Base-by-base conservation (phyloP, 2,329 filamentous ascomycete species). In the Colletotrichum phormii region DNA sequence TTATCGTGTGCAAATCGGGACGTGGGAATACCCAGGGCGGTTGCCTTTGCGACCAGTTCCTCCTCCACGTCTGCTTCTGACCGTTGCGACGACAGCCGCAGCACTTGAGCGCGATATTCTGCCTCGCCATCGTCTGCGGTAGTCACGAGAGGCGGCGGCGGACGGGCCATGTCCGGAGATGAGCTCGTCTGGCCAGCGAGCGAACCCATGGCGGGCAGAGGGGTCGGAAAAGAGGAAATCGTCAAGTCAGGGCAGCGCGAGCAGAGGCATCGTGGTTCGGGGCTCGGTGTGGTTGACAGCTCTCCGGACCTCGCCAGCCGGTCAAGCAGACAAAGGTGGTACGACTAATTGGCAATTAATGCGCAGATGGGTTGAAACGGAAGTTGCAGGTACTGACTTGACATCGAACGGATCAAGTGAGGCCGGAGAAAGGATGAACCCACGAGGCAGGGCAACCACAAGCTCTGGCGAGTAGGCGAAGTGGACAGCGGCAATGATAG, bases 41-140 rank as follows among this genome's bases (percentile, higher is more conserved):
- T 72, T 13, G 84, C 84, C 74, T 78, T 82, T 55, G 75, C 75
- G n/a, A 80, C 67, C 62, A 86, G 75, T 42, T 78, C 76, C 53
- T 80, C 66, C 58, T 87, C 85, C 26, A 85, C 70, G 49, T 83
- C 80, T 8, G 77, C 77, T 75, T 87, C 86, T 9, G 82, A 81
- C 51, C 77, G 76, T 71, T 77, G 80, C 29, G 74, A 64, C 22
- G 79, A 66, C 13, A 82, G 74, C 35, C 77, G 78, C 33, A 88
- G 77, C 8, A 88, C 86, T 31, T 84, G 77, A 66, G 77, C 75
- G 63, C 80, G 75, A 72, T 85, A 87, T 35, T 80, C 80, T 65
- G 76, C 77, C 55, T 86, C 83, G 77, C 78, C 79, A 57, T 86
- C 79, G 72, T 87, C 84, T 67, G 83, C 76, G 8, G 57, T 59